Percentiles rank a stretch among this genome's conserved stretches.
phyloP scores from a whole-genome alignment of 176 grass and related monocot species.

The Triticum turgidum region DNA sequence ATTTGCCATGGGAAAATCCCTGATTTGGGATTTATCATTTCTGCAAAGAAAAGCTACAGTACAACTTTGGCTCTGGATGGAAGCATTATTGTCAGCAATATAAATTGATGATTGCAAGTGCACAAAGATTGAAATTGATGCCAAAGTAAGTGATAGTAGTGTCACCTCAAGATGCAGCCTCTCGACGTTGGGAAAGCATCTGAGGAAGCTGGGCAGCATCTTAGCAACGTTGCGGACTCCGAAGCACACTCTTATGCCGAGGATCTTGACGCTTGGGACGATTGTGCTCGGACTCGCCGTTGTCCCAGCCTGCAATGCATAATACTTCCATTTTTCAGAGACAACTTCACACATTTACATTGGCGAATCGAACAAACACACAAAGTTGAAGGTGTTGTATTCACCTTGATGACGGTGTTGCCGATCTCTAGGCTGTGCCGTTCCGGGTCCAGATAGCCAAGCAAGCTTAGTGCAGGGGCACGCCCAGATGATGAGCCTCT shows the following conservation, averaged over 20 bases:
- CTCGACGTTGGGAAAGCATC: conserved; percentile 26
- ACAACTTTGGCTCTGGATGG: background rate
- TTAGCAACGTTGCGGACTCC: background rate
- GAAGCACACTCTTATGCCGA: conserved; percentile 10
- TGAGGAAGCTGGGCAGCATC: conserved; percentile 21
- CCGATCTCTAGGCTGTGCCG: background rate
- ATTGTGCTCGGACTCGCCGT: background rate
- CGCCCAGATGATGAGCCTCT: conserved; percentile 2
- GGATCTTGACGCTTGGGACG: conserved; percentile 19
- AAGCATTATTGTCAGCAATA: background rate
- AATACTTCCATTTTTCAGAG: background rate
- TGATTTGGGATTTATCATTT: too few species aligned
- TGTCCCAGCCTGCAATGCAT: background rate
- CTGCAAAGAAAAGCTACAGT: background rate
- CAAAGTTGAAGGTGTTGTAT: background rate
- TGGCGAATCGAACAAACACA: background rate
- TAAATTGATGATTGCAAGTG: background rate
- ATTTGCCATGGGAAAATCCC: too few species aligned
- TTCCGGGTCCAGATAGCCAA: conserved; percentile 6
- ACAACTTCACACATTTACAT: background rate
- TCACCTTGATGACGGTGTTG: conserved; percentile 15
- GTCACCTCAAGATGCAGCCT: conserved; percentile 1
- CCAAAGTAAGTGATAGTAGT: background rate
- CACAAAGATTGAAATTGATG: background rate
- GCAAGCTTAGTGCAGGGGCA: background rate